Evolutionary conservation across 192 early-diverging fungal species (phyloP).

Genomic region (Helicostylum pulchrum): DNA sequence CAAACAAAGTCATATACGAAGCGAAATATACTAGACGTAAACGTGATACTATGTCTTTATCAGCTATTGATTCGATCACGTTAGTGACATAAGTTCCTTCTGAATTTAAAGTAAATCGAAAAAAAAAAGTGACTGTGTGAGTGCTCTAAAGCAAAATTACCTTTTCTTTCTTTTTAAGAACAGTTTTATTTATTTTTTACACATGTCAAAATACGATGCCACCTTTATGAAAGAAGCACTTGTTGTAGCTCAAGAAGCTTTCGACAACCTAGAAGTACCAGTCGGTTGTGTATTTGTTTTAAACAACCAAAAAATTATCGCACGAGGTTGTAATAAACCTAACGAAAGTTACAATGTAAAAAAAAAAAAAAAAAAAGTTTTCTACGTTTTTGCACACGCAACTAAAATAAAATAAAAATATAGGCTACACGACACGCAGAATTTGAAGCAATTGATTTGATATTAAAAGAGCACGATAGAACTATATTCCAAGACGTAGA

Average conservation of each 20-base stretch:
- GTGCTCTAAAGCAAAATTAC: no score
- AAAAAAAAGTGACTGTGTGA: no score
- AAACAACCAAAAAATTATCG: constrained; percentile 60
- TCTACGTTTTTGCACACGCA: neutral
- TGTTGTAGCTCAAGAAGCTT: constrained; percentile 76
- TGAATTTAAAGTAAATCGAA: no score
- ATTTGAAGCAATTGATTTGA: constrained; percentile 85
- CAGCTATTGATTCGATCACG: no score
- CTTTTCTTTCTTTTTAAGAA: no score
- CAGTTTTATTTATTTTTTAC: no score
- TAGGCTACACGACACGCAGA: constrained; percentile 94
- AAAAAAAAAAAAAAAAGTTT: neutral
- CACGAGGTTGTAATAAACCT: constrained; percentile 81
- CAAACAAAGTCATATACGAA: no score
- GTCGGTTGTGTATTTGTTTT: constrained; percentile 94
- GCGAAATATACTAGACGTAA: no score
- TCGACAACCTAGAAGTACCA: constrained; percentile 80
- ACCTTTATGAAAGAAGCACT: constrained; percentile 32
- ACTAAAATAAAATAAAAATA: neutral
- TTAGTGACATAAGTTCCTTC: no score
- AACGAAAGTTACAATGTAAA: constrained; percentile 84
- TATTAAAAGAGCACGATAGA: constrained; percentile 42
- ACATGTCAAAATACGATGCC: constrained; percentile 24
- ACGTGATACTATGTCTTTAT: no score
- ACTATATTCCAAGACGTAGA: constrained; percentile 46